phyloP scores from a whole-genome alignment of 139 green algal species.

The Chlamydomonas applanata region DNA sequence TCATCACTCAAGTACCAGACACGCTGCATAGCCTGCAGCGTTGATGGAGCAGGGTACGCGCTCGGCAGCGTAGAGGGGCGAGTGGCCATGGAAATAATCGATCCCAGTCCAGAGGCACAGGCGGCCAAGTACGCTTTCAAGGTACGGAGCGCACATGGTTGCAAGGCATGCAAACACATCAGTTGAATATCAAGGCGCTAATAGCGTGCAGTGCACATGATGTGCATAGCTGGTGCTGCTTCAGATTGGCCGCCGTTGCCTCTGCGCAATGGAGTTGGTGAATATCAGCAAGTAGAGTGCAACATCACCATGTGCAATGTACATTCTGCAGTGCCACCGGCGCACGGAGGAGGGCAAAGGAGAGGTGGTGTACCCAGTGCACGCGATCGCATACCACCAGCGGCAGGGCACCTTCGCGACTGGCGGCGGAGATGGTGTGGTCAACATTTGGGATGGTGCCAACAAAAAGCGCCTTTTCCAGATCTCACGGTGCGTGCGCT shows the following conservation, averaged over 20 bases:
- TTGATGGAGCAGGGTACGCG: slow-evolving; percentile 74
- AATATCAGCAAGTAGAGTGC: too few relatives aligned
- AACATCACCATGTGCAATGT: too few relatives aligned
- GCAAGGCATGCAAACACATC: not conserved
- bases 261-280: too few relatives aligned
- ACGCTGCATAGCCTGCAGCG: slow-evolving; percentile 71
- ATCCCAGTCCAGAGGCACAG: slow-evolving; percentile 29
- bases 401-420: slow-evolving; percentile 87
- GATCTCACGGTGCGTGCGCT: slow-evolving; percentile 14
- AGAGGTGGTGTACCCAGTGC: slow-evolving; percentile 79
- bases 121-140: slow-evolving; percentile 90
- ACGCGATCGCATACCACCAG: slow-evolving; percentile 80
- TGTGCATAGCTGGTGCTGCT: too few relatives aligned
- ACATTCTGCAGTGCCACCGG: slow-evolving; percentile 72
- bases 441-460: slow-evolving; percentile 88
- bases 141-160: too few relatives aligned
- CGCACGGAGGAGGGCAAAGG: slow-evolving; percentile 54
- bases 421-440: slow-evolving; percentile 84
- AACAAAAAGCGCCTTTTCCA: slow-evolving; percentile 94
- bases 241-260: not conserved
- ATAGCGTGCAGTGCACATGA: too few relatives aligned
- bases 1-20: slow-evolving; percentile 86
- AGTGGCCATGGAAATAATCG: slow-evolving; percentile 60
- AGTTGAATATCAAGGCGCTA: not conserved
- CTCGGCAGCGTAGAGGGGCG: slow-evolving; percentile 83